phyloP scores from a whole-genome alignment of 2,329 filamentous ascomycete species.

The Fusarium sp. region DNA sequence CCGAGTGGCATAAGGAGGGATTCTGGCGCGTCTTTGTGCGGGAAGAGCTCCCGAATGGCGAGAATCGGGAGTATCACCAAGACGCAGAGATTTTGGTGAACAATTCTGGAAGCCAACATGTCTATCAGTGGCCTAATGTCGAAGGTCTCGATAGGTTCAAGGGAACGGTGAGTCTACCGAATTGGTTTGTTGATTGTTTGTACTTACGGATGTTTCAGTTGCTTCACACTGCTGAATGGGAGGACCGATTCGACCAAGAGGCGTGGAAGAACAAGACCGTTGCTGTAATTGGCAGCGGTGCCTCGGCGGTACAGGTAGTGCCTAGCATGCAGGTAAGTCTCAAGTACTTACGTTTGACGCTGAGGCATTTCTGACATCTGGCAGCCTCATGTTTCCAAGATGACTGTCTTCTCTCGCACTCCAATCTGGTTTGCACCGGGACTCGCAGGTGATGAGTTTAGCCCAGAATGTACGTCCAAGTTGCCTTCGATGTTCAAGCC shows the following conservation, averaged over 20 bases:
- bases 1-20: background rate
- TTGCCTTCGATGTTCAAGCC: accelerated
- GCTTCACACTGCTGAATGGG: background rate
- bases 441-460: background rate
- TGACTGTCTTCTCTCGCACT: background rate
- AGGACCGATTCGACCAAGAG: background rate
- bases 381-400: background rate
- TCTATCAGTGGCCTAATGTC: background rate
- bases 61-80: background rate
- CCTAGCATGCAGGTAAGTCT: background rate
- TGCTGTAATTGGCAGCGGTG: background rate
- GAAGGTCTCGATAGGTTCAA: background rate
- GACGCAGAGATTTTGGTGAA: background rate
- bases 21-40: background rate
- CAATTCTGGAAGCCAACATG: background rate
- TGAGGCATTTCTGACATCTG: accelerated
- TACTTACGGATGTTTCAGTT: background rate
- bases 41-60: background rate
- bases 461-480: background rate
- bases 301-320: background rate
- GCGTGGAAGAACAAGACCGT: background rate
- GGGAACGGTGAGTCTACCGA: background rate
- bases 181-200: accelerated
- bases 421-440: background rate
- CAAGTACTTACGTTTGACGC: accelerated